Conservation (phyloP, 495 filamentous ascomycete genomes). For the Pyrenopolyporus hunteri region DNA sequence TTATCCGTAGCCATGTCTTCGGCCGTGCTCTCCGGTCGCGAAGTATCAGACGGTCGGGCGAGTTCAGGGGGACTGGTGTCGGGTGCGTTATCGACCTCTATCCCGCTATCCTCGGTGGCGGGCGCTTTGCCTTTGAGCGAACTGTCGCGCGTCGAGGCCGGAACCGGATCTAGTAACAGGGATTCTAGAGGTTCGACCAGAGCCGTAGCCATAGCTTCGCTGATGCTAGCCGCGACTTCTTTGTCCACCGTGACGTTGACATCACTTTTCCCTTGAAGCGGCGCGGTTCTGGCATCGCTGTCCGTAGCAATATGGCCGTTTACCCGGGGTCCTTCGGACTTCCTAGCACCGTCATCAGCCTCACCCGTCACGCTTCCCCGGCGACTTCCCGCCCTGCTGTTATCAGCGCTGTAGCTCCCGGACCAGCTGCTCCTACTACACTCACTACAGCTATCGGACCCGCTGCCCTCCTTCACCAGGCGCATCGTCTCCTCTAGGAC, state of each 20-base stretch:
- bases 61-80: background rate
- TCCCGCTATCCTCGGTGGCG: conserved; percentile 19
- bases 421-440: conserved; percentile 44
- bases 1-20: background rate
- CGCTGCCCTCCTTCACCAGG: conserved; percentile 59
- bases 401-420: conserved; percentile 44
- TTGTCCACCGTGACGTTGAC: conserved; percentile 28
- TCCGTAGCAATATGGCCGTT: conserved; percentile 1
- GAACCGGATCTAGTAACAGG: conserved; percentile 3
- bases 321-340: conserved; percentile 16
- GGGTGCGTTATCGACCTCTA: background rate
- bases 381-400: conserved; percentile 40
- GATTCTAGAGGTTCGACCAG: conserved; percentile 24
- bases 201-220: conserved; percentile 39
- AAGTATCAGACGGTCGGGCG: background rate
- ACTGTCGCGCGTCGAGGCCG: background rate
- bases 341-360: conserved; percentile 12
- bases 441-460: conserved; percentile 38
- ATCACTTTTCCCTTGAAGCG: background rate
- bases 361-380: conserved; percentile 41
- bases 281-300: background rate
- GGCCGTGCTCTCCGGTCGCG: background rate
- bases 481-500: conserved; percentile 86
- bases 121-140: conserved; percentile 36
- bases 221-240: conserved; percentile 30